Base-by-base conservation (phyloP, 495 filamentous ascomycete genomes). In the Lophium mytilinum region DNA sequence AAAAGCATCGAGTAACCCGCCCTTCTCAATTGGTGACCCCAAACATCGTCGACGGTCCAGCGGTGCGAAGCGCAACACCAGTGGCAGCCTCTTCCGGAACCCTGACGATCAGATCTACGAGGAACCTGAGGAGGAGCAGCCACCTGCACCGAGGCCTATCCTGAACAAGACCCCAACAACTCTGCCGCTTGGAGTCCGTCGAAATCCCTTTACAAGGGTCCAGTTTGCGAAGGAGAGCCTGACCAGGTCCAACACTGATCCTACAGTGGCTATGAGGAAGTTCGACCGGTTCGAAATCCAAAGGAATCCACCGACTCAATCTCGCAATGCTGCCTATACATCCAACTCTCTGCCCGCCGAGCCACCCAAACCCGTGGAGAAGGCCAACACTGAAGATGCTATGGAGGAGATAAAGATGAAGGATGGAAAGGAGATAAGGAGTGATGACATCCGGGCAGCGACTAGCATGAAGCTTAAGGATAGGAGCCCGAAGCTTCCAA, bases 381-480 rank as follows among this genome's bases (percentile, higher is more conserved):
- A 76, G 9, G 71, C 73, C 10, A 80, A 41, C 15, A 15, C 19
- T 6, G 47, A 33, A 7, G 50, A 40, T 17, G 37, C 46, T 2
- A 55, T 55, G 7, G 50, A 49, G 3, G 54, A 58, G 18, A 52
- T 63, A 14, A 56, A 65, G 43, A 71, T 70, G 41, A 89, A 85
- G 72, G 82, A 93, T 66, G 88, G 84, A 4, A 76, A 84, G 57
- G 90, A 96, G 69, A 80, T 94, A 39, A 83, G 90, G 50, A 76
- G 88, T 60, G 88, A 94, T 43, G 90, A 96, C 47, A 90, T 96
- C 53, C 79, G 84, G 33, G 80, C 84, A 52, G 90, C 90, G n/a
- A 96, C 90, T n/a, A 90, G 85, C 73, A 93, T 90, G 79, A 84
- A 73, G 68, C 75, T 90, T 55, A 88, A 81, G 60, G 89, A 95